These are phyloP conservation scores for Pseudohyphozyma bogoriensis DNA, from an alignment of 768 basidiomycete genomes.

Conservation along the genomic window DNA sequence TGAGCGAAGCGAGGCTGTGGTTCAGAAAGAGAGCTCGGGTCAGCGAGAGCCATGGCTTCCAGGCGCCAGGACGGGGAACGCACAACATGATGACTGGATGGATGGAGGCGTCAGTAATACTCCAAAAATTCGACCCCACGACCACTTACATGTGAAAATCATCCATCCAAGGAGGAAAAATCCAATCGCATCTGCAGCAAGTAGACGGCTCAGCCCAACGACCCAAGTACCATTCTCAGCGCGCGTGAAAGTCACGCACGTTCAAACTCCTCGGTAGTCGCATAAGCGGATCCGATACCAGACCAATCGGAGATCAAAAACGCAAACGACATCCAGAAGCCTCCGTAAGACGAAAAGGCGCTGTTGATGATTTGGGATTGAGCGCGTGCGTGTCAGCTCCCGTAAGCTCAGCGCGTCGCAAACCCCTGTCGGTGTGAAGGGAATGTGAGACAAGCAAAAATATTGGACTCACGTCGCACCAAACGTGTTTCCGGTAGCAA, in stretches of 20 bases:
- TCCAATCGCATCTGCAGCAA: constrained; percentile 60
- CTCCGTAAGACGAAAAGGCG: constrained; percentile 55
- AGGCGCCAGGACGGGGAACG: not conserved
- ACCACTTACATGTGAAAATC: no score
- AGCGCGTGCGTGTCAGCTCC: not conserved
- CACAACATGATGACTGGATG: constrained; percentile 28
- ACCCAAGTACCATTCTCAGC: no score
- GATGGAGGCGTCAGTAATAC: constrained; percentile 39
- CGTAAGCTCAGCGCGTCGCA: not conserved
- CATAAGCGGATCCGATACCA: constrained; percentile 53
- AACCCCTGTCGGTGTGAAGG: no score
- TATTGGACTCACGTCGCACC: constrained; percentile 29
- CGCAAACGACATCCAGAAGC: constrained; percentile 74
- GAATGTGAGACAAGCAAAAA: no score
- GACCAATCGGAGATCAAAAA: constrained; percentile 60
- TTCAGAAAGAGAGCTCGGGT: constrained; percentile 50
- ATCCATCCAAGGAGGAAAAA: constrained; percentile 56
- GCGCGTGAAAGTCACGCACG: no score
- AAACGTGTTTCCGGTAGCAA: constrained; percentile 39
- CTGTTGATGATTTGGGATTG: not conserved
- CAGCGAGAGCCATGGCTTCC: not conserved
- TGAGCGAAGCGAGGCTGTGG: constrained; percentile 31
- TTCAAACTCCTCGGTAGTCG: constrained; percentile 39
- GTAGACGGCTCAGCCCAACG: no score
- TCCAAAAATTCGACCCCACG: no score